These are phyloP conservation scores for Pulveroboletus sp. DNA, from an alignment of 768 basidiomycete species.

Conservation along the genomic window DNA sequence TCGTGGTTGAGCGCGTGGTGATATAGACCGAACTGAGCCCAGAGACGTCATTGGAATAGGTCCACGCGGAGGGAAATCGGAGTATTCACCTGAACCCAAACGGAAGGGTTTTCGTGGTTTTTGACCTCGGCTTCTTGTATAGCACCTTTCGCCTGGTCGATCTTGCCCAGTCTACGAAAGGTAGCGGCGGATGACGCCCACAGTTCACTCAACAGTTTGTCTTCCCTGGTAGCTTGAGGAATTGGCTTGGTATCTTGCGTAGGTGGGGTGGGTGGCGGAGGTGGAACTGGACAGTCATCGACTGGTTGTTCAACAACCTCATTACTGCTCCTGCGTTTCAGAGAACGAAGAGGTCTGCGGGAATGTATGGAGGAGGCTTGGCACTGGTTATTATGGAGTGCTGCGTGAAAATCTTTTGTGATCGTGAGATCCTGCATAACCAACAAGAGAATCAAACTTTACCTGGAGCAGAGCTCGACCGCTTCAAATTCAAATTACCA, in stretches of 20 bases:
- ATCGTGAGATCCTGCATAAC: slow-evolving; percentile 2
- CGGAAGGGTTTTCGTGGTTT: slow-evolving; percentile 80
- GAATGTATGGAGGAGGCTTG: slow-evolving; percentile 86
- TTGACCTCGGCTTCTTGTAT: slow-evolving; percentile 93
- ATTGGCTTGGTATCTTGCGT: slow-evolving; percentile 30
- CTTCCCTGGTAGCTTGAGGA: slow-evolving; percentile 48
- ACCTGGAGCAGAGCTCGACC: slow-evolving; percentile 71
- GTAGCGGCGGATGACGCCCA: slow-evolving; percentile 96
- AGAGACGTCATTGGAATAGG: slow-evolving; percentile 3
- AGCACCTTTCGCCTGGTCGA: slow-evolving; percentile 85
- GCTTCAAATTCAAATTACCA: slow-evolving; percentile 53
- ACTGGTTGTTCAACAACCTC: slow-evolving; percentile 30
- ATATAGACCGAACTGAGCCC: slow-evolving; percentile 70
- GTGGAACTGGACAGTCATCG: slow-evolving; percentile 37
- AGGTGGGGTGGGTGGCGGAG: slow-evolving; percentile 35
- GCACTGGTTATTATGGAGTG: slow-evolving; percentile 56
- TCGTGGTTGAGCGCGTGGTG: slow-evolving; percentile 55
- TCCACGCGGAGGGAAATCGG: neutral
- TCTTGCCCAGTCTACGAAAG: slow-evolving; percentile 83
- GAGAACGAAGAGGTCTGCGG: slow-evolving; percentile 53
- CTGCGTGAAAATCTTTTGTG: slow-evolving; percentile 67
- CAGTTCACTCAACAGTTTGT: slow-evolving; percentile 71
- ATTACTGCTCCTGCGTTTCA: slow-evolving; percentile 35
- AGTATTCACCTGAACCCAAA: slow-evolving; percentile 86
- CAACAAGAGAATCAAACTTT: slow-evolving; percentile 9